These are phyloP conservation scores for Eudorina sp. DNA, from an alignment of 139 green algal species.

Conservation along the genomic window DNA sequence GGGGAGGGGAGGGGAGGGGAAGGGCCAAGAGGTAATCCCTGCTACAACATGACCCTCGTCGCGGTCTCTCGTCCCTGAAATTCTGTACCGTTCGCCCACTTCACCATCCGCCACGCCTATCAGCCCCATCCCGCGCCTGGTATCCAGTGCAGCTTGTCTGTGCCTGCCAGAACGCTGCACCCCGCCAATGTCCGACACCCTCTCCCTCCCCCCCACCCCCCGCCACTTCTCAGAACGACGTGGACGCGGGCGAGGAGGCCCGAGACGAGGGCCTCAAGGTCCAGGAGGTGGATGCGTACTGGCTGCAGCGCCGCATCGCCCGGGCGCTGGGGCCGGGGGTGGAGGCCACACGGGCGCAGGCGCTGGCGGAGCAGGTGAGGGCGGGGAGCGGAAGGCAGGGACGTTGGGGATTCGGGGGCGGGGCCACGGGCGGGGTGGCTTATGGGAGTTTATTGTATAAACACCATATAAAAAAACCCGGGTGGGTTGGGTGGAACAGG, in stretches of 20 bases:
- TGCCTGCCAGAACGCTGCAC: neutral
- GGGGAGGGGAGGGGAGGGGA: neutral
- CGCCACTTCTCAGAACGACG: constrained; percentile 24
- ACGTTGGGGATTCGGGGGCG: neutral
- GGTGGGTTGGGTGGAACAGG: no score
- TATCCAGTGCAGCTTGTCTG: neutral
- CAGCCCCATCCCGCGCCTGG: neutral
- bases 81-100: no score
- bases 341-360: constrained; percentile 82
- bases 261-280: constrained; percentile 58
- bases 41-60: no score
- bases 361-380: constrained; percentile 85
- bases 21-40: neutral
- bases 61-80: no score
- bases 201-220: neutral
- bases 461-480: no score
- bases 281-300: constrained; percentile 98
- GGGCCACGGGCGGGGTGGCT: neutral
- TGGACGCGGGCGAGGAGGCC: constrained; percentile 58
- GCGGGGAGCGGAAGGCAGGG: neutral
- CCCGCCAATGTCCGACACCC: no score
- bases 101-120: no score
- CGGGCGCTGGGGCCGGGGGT: constrained; percentile 74
- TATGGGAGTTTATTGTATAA: no score
- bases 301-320: constrained; percentile 94